Percentiles rank a stretch among this genome's conserved stretches.
Evolutionary conservation across 1,284 basidiomycete species (phyloP).

Genomic region (Cutaneotrichosporon sp.): DNA sequence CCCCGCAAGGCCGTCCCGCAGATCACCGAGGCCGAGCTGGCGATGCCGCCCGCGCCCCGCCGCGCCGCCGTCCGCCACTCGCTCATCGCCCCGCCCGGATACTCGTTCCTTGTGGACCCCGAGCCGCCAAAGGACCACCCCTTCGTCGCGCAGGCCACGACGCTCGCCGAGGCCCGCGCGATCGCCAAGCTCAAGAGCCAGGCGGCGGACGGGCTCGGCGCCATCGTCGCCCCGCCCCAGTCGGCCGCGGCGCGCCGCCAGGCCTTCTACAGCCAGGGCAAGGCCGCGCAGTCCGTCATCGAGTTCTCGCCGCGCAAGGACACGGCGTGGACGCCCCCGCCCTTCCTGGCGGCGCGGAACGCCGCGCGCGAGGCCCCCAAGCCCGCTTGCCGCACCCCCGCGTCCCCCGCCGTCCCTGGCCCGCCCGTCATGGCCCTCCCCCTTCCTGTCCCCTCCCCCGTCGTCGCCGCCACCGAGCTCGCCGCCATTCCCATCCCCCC

Average conservation of each 20-base stretch:
- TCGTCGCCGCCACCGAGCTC: background rate
- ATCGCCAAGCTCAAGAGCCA: background rate
- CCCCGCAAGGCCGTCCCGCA: slow-evolving; percentile 36
- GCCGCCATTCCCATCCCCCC: background rate
- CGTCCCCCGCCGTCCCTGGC: slow-evolving; percentile 1
- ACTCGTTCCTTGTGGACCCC: background rate
- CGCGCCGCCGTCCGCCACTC: slow-evolving; percentile 17
- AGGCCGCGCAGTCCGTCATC: slow-evolving; percentile 29
- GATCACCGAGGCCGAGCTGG: slow-evolving; percentile 24
- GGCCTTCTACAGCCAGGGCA: slow-evolving; percentile 29
- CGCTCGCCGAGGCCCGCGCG: background rate
- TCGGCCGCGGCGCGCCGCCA: slow-evolving; percentile 12
- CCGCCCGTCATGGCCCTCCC: slow-evolving; percentile 2
- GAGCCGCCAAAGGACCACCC: background rate
- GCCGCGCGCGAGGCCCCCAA: background rate
- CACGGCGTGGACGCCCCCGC: slow-evolving; percentile 1
- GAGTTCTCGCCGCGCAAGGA: slow-evolving; percentile 20
- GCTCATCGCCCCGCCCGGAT: slow-evolving; percentile 5
- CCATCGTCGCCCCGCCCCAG: background rate
- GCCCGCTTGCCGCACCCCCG: background rate
- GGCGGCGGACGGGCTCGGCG: background rate
- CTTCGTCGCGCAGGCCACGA: background rate
- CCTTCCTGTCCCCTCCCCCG: background rate
- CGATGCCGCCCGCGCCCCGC: slow-evolving; percentile 6
- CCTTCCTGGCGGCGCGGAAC: slow-evolving; percentile 4